phyloP scores from a whole-genome alignment of 2,329 filamentous ascomycete genomes.

The Onygenales sp. region DNA sequence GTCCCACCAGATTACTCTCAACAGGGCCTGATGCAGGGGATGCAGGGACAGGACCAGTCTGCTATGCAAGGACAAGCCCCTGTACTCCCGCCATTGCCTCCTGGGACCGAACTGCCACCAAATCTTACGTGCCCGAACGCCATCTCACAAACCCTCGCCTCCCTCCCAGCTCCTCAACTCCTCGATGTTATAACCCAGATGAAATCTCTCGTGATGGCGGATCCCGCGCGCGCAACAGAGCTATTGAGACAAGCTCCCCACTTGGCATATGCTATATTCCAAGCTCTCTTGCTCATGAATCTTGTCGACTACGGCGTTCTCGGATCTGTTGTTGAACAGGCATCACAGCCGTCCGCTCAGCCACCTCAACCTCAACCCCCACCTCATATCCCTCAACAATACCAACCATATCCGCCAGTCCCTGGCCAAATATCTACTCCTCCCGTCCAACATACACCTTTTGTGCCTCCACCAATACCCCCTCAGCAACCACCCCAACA shows the following conservation, averaged over 20 bases:
- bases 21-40: constrained; percentile 22
- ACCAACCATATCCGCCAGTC: constrained; percentile 26
- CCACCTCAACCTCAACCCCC: constrained; percentile 30
- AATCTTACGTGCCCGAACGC: constrained; percentile 79
- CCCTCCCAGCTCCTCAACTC: constrained; percentile 76
- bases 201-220: constrained; percentile 75
- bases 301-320: constrained; percentile 80
- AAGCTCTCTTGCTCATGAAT: constrained; percentile 84
- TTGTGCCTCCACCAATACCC: constrained; percentile 29
- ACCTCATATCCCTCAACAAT: constrained; percentile 26
- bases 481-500: constrained; percentile 34
- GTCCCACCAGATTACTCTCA: constrained; percentile 42
- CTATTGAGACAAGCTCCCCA: constrained; percentile 84
- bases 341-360: constrained; percentile 32
- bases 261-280: constrained; percentile 89
- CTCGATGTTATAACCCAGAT: constrained; percentile 91
- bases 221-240: constrained; percentile 75
- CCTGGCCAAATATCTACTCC: constrained; percentile 44
- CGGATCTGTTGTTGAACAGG: constrained; percentile 65
- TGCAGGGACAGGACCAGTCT: constrained; percentile 23
- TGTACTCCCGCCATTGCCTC: constrained; percentile 67
- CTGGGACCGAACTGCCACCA: constrained; percentile 73
- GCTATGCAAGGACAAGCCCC: constrained; percentile 34
- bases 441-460: constrained; percentile 34
- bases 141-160: constrained; percentile 82